Base-by-base conservation (phyloP, 805 yeast genomes). In the Limtongozyma cylindracea region DNA sequence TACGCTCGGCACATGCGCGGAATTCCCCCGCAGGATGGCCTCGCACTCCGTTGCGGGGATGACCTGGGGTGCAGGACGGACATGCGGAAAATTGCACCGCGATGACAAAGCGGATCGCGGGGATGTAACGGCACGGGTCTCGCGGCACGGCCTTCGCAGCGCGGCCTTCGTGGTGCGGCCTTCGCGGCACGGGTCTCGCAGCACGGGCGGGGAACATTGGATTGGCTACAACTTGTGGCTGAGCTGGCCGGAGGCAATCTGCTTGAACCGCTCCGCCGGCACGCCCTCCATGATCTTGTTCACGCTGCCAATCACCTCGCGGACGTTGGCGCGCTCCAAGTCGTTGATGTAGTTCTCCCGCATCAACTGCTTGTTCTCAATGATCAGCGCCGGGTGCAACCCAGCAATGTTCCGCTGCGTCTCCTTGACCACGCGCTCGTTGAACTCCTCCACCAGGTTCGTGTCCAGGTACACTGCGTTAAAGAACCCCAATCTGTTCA, bases 191-290 rank as follows among this genome's bases (percentile, higher is more conserved):
- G n/a, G n/a, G n/a, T n/a, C n/a, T n/a, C n/a, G n/a, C n/a, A n/a
- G n/a, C n/a, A n/a, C n/a, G n/a, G n/a, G n/a, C n/a, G n/a, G n/a
- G n/a, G n/a, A n/a, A n/a, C n/a, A n/a, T n/a, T n/a, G n/a, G n/a
- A n/a, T n/a, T n/a, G n/a, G n/a, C n/a, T n/a, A 69, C 29, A 70
- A 35, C 45, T 73, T 73, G 38, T 71, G 80, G 35, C 56, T 59
- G 23, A 62, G 51, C 25, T 56, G 48, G 37, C 61, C 67, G 21
- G 41, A 40, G 19, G 63, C 53, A 33, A 76, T 40, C 32, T 53
- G 53, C 17, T 43, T 42, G 38, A 76, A 77, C 21, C 78, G 60
- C 10, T 26, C 26, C 40, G 73, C 88, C 1, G 93, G 92, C 26
- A 57, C 53, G 19, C 84, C 82, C 23, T 55, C 47, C 19, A 69